Base-by-base conservation (phyloP, 164 flowering plant genomes). In the Magnolia officinalis region DNA sequence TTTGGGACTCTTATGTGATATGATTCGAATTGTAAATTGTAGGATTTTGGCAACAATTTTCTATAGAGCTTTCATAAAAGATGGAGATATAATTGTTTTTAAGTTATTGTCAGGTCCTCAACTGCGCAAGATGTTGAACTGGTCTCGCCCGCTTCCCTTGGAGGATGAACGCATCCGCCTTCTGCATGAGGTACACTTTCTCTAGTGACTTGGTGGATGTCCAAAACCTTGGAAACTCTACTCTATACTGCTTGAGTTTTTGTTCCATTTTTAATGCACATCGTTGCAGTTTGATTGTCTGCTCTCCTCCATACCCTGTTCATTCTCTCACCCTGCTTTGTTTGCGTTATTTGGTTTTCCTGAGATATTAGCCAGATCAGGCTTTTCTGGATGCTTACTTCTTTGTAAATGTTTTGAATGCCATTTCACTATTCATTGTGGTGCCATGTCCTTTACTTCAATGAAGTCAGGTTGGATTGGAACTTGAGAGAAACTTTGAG, bases 121-220 rank as follows among this genome's bases (percentile, higher is more conserved):
- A 67, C 77, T 96, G 58, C 92, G 95, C 8, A 86, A 89, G 76
- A 49, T 92, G 78, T 84, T 96, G 81, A 89, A 90, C 78, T 96
- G 98, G 99, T 94, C 98, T 69, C 86, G 95, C 50, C 97, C 94
- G 61, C 92, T 96, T 81, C 99, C 99, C 58, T 86, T 96, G 87
- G 99, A 94, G 82, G 98, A 96, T 70, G 98, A 96, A 80, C 87
- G 98, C 1, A 83, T 92, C 26, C 97, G 98, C 75, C 84, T 95
- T 73, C 75, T 95, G 73, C 97, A 89, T 73, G 99, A 95, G 98
- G 98, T 93, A 77, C 19, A 65, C 18, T 49, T 72, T 52, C 7
- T 71, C 51, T 24, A 5, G 23, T 55, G 24, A 24, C n/a, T 59
- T 11, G 70, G 5, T 72, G 31, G 23, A 67, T 63, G 63, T 14